Evolutionary conservation across 2,329 filamentous ascomycete genomes (phyloP), one percentile per base, ranked within the genome.

Genomic region (Drechmeria coniospora): DNA sequence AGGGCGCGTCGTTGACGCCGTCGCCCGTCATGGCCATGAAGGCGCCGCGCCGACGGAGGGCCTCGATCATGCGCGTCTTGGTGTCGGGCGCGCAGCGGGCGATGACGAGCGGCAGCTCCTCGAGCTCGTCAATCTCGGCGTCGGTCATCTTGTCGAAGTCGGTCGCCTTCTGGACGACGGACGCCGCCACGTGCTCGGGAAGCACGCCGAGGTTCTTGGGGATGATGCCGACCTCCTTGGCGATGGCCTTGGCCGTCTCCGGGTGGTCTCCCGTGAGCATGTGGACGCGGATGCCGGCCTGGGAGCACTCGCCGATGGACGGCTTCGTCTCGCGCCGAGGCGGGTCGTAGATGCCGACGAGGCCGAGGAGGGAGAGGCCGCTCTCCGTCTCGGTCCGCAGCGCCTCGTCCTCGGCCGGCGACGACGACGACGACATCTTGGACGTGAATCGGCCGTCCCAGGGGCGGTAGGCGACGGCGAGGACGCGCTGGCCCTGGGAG

Each of bases 1-100:
- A 83, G 0, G 82, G 82, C 2, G 79, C 79, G 45, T 92, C 82
- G 45, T 92, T 92, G 36, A 90, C 82, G 25, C 82, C 82, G 41
- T 92, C 82, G 32, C 82, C 82, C 12, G 81, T 90, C 81, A 92
- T 90, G 33, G 81, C 81, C 50, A 77, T 81, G 50, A 79, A 87
- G 13, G 68, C 67, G 14, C 68, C 65, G 22, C 82, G 75, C 11
- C 83, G 72, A 38, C 86, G 79, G 11, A 92, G 67, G 5, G 83
- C 82, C 40, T 86, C 80, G 28, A 92, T 86, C 82, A 92, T 92
- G 33, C 81, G 74, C 4, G 83, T 82, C 55, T 92, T 92, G 21
- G 83, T 92, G 33, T 79, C 72, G 0, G 84, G 83, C 1, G 80
- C 79, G 46, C 82, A 92, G 21, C 83, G 75, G 21, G 83, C 82